Conservation (phyloP, 2,329 filamentous ascomycete species). For the Monilinia aucupariae region DNA sequence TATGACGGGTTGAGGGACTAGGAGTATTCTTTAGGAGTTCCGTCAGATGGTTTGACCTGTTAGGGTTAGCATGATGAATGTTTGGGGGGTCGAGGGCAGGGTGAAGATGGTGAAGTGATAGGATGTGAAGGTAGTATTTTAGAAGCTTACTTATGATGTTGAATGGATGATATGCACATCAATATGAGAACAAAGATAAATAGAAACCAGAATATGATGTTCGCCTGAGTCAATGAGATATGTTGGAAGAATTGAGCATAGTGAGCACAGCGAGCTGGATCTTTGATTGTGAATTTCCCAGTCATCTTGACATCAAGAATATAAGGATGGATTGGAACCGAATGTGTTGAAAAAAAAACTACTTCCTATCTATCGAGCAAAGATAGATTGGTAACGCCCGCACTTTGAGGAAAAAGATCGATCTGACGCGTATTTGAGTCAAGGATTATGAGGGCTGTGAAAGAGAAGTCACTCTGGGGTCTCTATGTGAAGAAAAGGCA, state of each 20-base stretch:
- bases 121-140: neutral
- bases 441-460: neutral
- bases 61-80: neutral
- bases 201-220: conserved; percentile 44
- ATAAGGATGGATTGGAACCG: too few species aligned
- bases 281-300: conserved; percentile 34
- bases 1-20: conserved; percentile 7
- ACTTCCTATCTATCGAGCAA: neutral
- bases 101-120: neutral
- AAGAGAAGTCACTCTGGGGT: neutral
- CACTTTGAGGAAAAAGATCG: neutral
- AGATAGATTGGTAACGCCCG: neutral
- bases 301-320: conserved; percentile 32
- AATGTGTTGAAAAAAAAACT: neutral
- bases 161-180: conserved; percentile 41
- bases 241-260: conserved; percentile 44
- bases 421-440: neutral
- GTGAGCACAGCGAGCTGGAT: conserved; percentile 36
- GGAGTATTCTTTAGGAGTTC: conserved; percentile 18
- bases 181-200: conserved; percentile 43
- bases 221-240: conserved; percentile 41
- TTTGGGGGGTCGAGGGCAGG: too few species aligned
- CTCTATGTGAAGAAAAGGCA: neutral
- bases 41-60: conserved; percentile 24
- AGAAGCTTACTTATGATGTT: conserved; percentile 31